These are phyloP conservation scores for Podochytrium sp. DNA, from an alignment of 192 early-diverging fungal genomes.

Conservation along the genomic window DNA sequence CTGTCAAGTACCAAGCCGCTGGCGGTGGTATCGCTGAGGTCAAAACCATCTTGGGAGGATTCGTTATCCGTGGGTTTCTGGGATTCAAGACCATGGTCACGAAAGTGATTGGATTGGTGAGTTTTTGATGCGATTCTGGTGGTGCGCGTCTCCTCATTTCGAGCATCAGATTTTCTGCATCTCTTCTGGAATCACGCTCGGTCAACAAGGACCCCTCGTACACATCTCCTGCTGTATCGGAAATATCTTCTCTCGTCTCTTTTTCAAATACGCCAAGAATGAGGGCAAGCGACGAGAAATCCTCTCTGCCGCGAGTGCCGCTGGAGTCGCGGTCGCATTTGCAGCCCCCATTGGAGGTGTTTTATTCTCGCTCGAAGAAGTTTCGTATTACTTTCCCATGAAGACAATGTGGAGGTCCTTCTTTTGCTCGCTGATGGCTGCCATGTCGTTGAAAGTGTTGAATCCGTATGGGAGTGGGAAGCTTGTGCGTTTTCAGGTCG, in stretches of 20 bases:
- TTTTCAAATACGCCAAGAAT: conserved; percentile 73
- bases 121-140: background rate
- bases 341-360: conserved; percentile 90
- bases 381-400: conserved; percentile 86
- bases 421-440: conserved; percentile 88
- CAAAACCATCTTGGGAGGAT: conserved; percentile 90
- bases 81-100: conserved; percentile 80
- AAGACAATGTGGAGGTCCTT: conserved; percentile 93
- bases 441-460: conserved; percentile 75
- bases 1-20: conserved; percentile 49
- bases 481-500: conserved; percentile 90
- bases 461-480: conserved; percentile 94
- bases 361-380: conserved; percentile 76
- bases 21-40: conserved; percentile 79
- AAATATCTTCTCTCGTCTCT: conserved; percentile 77
- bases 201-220: conserved; percentile 81
- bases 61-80: conserved; percentile 88
- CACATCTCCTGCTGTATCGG: conserved; percentile 90
- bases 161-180: conserved; percentile 35
- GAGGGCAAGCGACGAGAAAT: conserved; percentile 60
- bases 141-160: background rate
- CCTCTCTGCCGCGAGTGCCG: conserved; percentile 56
- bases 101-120: conserved; percentile 79
- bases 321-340: conserved; percentile 95
- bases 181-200: conserved; percentile 41